Conservation (phyloP, 371 early-diverging fungal genomes). For the Entomophthora muscae region DNA sequence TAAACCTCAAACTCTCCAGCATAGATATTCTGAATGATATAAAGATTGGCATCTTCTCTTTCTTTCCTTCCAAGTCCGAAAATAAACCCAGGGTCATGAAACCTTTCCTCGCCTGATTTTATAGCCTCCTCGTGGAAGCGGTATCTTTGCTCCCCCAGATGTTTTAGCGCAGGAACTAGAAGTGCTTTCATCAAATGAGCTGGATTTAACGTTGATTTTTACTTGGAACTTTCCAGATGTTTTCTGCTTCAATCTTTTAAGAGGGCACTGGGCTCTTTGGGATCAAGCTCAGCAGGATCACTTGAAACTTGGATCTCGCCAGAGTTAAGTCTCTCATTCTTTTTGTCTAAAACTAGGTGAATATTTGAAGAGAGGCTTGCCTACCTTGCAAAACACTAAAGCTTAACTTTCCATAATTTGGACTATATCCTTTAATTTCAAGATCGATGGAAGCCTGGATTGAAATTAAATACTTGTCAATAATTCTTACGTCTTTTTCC, state of each 20-base stretch:
- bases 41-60: slow-evolving; percentile 23
- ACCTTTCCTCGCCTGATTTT: background rate
- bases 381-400: background rate
- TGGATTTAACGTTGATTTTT: background rate
- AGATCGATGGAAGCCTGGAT: background rate
- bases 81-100: slow-evolving; percentile 9
- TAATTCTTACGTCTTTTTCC: slow-evolving; percentile 18
- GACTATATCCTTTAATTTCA: background rate
- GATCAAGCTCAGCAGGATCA: slow-evolving; percentile 13
- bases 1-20: slow-evolving; percentile 35
- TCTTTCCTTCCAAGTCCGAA: slow-evolving; percentile 21
- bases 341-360: background rate
- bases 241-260: background rate
- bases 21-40: slow-evolving; percentile 34
- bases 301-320: slow-evolving; percentile 17
- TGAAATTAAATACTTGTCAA: background rate
- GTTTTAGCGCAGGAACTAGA: background rate
- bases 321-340: background rate
- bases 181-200: background rate
- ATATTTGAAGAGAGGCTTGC: background rate
- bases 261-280: background rate
- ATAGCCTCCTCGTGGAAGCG: background rate
- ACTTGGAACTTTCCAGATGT: slow-evolving; percentile 4
- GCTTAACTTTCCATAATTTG: background rate
- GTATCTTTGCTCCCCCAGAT: background rate